phyloP scores from a whole-genome alignment of 2,329 filamentous ascomycete species.

The Alternaria consortialis region DNA sequence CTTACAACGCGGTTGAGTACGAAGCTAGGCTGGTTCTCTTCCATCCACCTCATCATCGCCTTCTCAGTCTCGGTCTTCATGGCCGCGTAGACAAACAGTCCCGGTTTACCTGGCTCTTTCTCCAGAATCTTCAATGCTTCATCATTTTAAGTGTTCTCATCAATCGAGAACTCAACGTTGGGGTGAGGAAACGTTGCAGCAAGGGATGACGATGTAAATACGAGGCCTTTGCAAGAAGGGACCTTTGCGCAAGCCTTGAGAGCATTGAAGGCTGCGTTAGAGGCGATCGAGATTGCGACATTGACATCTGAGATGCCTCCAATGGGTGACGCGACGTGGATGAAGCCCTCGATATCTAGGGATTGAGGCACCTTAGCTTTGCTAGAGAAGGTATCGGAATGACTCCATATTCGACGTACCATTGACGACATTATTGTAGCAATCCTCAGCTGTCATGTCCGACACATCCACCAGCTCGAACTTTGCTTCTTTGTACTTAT shows the following conservation, averaged over 20 bases:
- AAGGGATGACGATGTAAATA: slow-evolving; percentile 56
- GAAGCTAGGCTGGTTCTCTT: slow-evolving; percentile 56
- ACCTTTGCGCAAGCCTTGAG: slow-evolving; percentile 55
- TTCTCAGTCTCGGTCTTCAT: slow-evolving; percentile 60
- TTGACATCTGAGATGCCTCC: slow-evolving; percentile 48
- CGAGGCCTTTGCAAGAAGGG: slow-evolving; percentile 54
- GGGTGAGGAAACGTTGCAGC: slow-evolving; percentile 48
- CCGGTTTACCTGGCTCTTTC: slow-evolving; percentile 29
- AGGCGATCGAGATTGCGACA: slow-evolving; percentile 53
- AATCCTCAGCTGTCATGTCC: slow-evolving; percentile 38
- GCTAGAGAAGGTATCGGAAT: neutral
- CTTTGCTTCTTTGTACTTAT: slow-evolving; percentile 29
- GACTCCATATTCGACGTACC: slow-evolving; percentile 22
- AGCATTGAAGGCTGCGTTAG: slow-evolving; percentile 50
- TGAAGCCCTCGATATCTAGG: slow-evolving; percentile 50
- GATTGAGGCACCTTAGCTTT: neutral
- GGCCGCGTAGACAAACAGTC: slow-evolving; percentile 54
- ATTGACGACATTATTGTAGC: slow-evolving; percentile 39
- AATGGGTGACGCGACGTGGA: slow-evolving; percentile 58
- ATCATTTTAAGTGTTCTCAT: slow-evolving; percentile 51
- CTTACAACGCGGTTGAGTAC: slow-evolving; percentile 53
- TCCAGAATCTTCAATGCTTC: slow-evolving; percentile 42
- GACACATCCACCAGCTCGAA: slow-evolving; percentile 44
- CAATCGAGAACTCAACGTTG: slow-evolving; percentile 47
- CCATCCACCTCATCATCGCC: slow-evolving; percentile 58